Evolutionary conservation across 495 filamentous ascomycete species (phyloP).

Genomic region (Ascobolus immersus): DNA sequence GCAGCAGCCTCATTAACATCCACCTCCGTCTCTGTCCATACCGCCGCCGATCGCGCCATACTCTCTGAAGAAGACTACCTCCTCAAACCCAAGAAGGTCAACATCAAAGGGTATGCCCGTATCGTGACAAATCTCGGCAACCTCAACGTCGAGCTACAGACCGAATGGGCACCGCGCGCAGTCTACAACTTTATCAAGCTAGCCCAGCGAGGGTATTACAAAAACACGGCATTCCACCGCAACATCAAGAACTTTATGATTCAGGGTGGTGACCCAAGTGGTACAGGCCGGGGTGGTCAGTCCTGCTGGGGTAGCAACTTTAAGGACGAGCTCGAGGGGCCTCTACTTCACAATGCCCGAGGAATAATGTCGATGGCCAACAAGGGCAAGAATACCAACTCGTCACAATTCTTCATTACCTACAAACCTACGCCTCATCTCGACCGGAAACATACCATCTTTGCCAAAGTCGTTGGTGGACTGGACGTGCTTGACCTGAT

Average conservation of each 20-base stretch:
- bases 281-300: conserved; percentile 64
- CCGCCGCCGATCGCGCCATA: conserved; percentile 54
- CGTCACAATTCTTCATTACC: conserved; percentile 81
- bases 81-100: conserved; percentile 66
- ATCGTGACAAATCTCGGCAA: conserved; percentile 63
- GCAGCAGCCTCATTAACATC: conserved; percentile 88
- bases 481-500: conserved; percentile 44
- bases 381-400: conserved; percentile 93
- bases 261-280: conserved; percentile 84
- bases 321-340: conserved; percentile 76
- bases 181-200: conserved; percentile 93
- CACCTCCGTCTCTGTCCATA: conserved; percentile 80
- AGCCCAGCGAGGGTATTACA: conserved; percentile 74
- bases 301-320: conserved; percentile 82
- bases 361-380: conserved; percentile 88
- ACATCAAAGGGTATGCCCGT: conserved; percentile 68
- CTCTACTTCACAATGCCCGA: conserved; percentile 47
- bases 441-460: conserved; percentile 89
- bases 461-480: conserved; percentile 60
- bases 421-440: conserved; percentile 65
- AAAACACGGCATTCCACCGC: conserved; percentile 56
- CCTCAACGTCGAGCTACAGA: conserved; percentile 68
- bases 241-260: conserved; percentile 95
- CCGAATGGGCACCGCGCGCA: conserved; percentile 69
- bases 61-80: conserved; percentile 89